Evolutionary conservation across 73 alveolate genomes (phyloP).

Genomic region (Paramecium tetraurelia): DNA sequence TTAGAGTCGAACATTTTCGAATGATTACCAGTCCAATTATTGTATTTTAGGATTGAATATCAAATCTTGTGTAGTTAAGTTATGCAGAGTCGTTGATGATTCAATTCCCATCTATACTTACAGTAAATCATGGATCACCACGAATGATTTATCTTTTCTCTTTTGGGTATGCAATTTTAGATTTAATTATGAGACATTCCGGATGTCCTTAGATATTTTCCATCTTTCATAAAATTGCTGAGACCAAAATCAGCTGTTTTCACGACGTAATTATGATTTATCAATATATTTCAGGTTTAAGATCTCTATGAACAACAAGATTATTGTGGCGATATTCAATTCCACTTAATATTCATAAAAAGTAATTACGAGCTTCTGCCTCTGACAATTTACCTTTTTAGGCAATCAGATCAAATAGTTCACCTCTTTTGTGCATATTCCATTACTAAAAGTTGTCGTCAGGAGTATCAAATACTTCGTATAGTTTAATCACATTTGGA

Average conservation of each 20-base stretch:
- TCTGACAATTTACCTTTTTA: constrained; percentile 86
- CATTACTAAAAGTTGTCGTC: constrained; percentile 85
- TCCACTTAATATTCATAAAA: constrained; percentile 84
- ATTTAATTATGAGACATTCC: not conserved
- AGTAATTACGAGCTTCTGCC: constrained; percentile 82
- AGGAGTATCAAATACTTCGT: constrained; percentile 88
- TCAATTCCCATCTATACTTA: not conserved
- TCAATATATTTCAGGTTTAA: constrained; percentile 92
- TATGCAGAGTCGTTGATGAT: not conserved
- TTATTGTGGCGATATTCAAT: constrained; percentile 85
- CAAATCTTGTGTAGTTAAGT: not conserved
- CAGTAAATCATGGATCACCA: constrained; percentile 43
- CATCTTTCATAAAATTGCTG: constrained; percentile 87
- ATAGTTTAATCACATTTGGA: constrained; percentile 91
- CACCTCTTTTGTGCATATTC: constrained; percentile 95
- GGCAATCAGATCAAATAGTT: constrained; percentile 86
- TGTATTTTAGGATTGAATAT: constrained; percentile 40
- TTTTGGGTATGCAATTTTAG: not conserved
- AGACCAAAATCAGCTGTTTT: constrained; percentile 94
- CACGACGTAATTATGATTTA: constrained; percentile 80
- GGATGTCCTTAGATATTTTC: constrained; percentile 81
- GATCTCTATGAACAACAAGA: constrained; percentile 92
- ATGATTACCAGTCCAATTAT: not conserved
- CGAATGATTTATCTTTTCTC: constrained; percentile 62
- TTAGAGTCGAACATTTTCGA: not conserved